Conservation (phyloP, 1,284 basidiomycete species). For the Fistulina hepatica region DNA sequence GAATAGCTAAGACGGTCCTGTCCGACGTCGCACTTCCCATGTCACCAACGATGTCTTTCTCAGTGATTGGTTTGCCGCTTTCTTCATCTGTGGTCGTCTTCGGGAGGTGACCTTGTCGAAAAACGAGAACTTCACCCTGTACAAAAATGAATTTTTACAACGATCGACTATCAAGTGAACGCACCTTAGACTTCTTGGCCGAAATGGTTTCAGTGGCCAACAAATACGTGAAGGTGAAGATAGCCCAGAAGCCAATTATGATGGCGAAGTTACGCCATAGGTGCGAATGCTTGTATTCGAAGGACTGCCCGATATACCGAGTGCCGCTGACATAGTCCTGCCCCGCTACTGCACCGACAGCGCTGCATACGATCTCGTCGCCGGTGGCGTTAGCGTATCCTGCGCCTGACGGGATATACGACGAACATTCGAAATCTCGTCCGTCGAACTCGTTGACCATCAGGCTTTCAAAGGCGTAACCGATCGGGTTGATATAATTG, state of each 20-base stretch:
- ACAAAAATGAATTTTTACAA: background rate
- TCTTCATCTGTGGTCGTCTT: conserved; percentile 4
- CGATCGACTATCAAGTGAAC: no score
- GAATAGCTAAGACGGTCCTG: no score
- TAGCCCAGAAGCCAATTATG: conserved; percentile 29
- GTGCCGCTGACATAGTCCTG: conserved; percentile 37
- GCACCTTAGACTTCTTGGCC: conserved; percentile 26
- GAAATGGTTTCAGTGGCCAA: conserved; percentile 33
- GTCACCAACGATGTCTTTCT: no score
- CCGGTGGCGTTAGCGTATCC: conserved; percentile 43
- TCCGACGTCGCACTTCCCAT: no score
- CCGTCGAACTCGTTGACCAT: conserved; percentile 47
- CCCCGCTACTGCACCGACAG: conserved; percentile 43
- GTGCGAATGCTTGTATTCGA: conserved; percentile 49
- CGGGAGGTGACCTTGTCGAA: conserved; percentile 30
- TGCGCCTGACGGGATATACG: conserved; percentile 33
- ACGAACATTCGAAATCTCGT: conserved; percentile 32
- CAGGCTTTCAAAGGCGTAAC: conserved; percentile 17
- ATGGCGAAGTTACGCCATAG: conserved; percentile 37
- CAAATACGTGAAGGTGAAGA: no score
- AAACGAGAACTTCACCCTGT: conserved; percentile 39
- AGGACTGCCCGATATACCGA: conserved; percentile 49
- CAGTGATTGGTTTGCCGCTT: conserved; percentile 12
- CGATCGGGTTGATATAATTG: conserved; percentile 37
- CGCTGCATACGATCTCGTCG: conserved; percentile 51